Evolutionary conservation across 306 rosid genomes (phyloP).

Genomic region (Canavalia gladiata): DNA sequence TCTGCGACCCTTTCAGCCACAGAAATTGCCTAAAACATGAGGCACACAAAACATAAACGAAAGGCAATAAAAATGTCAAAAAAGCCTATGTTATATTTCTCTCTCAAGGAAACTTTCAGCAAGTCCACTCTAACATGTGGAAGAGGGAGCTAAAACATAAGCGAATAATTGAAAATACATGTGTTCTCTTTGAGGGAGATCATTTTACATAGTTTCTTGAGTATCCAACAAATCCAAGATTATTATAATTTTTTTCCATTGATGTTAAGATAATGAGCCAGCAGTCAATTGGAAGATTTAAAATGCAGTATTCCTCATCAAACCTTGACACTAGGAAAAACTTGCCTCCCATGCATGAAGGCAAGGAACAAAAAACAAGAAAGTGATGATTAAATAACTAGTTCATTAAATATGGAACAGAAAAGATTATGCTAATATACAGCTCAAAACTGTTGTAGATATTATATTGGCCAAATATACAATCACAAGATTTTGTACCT

Average conservation of each 20-base stretch:
- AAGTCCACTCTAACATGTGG: constrained; percentile 32
- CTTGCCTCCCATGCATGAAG: constrained; percentile 1
- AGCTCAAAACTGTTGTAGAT: constrained; percentile 37
- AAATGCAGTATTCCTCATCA: constrained; percentile 28
- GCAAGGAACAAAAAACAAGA: constrained; percentile 22
- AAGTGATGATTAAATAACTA: neutral
- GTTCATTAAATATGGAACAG: neutral
- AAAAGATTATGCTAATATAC: constrained; percentile 2
- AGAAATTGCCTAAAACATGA: constrained; percentile 77
- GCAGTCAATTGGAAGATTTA: neutral
- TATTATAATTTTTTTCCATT: constrained; percentile 15
- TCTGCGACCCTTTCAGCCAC: constrained; percentile 98
- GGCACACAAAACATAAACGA: constrained; percentile 43
- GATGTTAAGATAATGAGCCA: too few species aligned
- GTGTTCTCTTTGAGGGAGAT: neutral
- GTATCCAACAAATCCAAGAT: constrained; percentile 30
- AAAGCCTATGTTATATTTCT: constrained; percentile 5
- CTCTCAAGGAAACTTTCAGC: neutral
- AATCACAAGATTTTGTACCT: constrained; percentile 49
- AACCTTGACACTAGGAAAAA: constrained; percentile 2
- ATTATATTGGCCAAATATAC: constrained; percentile 24
- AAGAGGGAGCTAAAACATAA: neutral
- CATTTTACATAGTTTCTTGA: neutral
- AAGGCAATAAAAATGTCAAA: constrained; percentile 1
- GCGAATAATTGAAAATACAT: constrained; percentile 19